phyloP scores from a whole-genome alignment of 2,329 filamentous ascomycete species.

The Arthrobotrys pseudoclavata region DNA sequence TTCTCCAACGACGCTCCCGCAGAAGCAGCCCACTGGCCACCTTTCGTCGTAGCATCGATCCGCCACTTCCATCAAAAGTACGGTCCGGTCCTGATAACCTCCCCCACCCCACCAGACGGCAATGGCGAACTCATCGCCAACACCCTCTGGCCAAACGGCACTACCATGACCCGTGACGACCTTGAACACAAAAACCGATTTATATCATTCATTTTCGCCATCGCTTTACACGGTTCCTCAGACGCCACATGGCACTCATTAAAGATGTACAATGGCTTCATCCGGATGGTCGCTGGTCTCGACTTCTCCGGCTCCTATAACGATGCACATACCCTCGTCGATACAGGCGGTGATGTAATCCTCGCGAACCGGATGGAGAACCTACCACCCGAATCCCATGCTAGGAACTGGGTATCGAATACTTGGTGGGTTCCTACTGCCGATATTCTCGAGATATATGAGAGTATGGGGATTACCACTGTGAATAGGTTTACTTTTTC shows the following conservation, averaged over 20 bases:
- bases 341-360: conserved; percentile 62
- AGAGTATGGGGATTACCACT: conserved; percentile 54
- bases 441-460: conserved; percentile 62
- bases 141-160: conserved; percentile 52
- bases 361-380: conserved; percentile 60
- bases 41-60: conserved; percentile 62
- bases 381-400: conserved; percentile 46
- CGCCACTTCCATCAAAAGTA: conserved; percentile 62
- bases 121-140: conserved; percentile 33
- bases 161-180: conserved; percentile 50
- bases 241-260: conserved; percentile 63
- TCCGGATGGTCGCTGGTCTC: conserved; percentile 60
- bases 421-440: conserved; percentile 61
- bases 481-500: conserved; percentile 60
- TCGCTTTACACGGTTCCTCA: conserved; percentile 61
- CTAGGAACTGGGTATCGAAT: conserved; percentile 59
- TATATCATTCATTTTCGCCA: conserved; percentile 62
- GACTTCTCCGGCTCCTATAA: conserved; percentile 61
- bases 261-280: conserved; percentile 61
- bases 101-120: neutral
- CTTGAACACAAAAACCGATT: conserved; percentile 61
- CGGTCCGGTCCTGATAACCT: conserved; percentile 57
- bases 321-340: conserved; percentile 61
- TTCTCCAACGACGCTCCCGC: conserved; percentile 61
- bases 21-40: conserved; percentile 63